These are phyloP conservation scores for Bremia lactucae DNA, from an alignment of 352 stramenopile species.

Conservation along the genomic window DNA sequence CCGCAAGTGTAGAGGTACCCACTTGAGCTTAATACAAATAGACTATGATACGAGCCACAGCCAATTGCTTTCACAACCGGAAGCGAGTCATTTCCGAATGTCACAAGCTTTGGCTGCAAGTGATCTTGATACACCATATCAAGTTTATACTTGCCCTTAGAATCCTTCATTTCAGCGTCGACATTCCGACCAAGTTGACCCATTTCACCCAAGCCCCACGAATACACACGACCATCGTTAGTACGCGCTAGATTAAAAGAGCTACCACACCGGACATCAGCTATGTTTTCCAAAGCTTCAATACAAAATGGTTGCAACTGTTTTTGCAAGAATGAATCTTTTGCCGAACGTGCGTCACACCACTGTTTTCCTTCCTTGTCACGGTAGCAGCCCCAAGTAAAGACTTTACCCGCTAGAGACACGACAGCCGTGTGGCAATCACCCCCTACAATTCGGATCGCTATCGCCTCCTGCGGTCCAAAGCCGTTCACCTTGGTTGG, in stretches of 20 bases:
- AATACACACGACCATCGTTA: slow-evolving; percentile 82
- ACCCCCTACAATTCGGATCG: slow-evolving; percentile 82
- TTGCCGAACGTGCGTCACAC: slow-evolving; percentile 59
- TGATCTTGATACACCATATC: slow-evolving; percentile 73
- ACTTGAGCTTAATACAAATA: slow-evolving; percentile 53
- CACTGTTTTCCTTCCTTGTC: slow-evolving; percentile 94
- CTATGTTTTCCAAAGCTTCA: slow-evolving; percentile 44
- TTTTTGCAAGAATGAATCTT: slow-evolving; percentile 74
- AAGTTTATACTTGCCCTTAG: slow-evolving; percentile 56
- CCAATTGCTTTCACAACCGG: slow-evolving; percentile 71
- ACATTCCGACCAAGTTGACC: slow-evolving; percentile 75
- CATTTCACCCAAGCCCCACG: slow-evolving; percentile 87
- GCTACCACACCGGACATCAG: slow-evolving; percentile 74
- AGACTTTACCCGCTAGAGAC: slow-evolving; percentile 84
- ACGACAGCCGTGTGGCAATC: slow-evolving; percentile 91
- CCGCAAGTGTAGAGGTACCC: slow-evolving; percentile 87
- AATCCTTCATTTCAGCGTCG: slow-evolving; percentile 52
- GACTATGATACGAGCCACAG: slow-evolving; percentile 82
- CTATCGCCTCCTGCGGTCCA: slow-evolving; percentile 24
- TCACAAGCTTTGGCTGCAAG: slow-evolving; percentile 64
- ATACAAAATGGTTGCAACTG: slow-evolving; percentile 55
- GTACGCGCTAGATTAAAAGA: slow-evolving; percentile 81
- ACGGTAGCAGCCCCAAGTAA: slow-evolving; percentile 92
- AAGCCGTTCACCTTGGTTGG: slow-evolving; percentile 53
- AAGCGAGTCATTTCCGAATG: slow-evolving; percentile 36